phyloP scores from a whole-genome alignment of 1,284 basidiomycete genomes.

The Ceratobasidium sp. region DNA sequence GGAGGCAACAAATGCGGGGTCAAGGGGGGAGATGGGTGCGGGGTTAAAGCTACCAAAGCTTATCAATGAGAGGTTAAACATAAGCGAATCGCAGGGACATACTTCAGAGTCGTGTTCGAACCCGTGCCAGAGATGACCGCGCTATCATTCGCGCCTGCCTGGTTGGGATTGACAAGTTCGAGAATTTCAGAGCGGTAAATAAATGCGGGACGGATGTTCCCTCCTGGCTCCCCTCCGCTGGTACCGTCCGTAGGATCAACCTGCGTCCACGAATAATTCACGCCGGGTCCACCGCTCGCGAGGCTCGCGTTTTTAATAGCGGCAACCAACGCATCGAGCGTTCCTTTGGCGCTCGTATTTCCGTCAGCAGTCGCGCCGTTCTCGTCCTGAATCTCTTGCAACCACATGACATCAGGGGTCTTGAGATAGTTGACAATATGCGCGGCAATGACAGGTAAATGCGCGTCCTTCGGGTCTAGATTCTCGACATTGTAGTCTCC shows the following conservation, averaged over 20 bases:
- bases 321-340: conserved; percentile 65
- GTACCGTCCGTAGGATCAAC: conserved; percentile 40
- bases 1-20: conserved; percentile 69
- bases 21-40: conserved; percentile 71
- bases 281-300: conserved; percentile 57
- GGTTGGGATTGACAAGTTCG: conserved; percentile 63
- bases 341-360: conserved; percentile 67
- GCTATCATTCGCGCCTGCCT: conserved; percentile 65
- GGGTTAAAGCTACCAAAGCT: conserved; percentile 67
- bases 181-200: conserved; percentile 68
- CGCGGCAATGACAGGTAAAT: conserved; percentile 65
- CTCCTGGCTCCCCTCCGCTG: conserved; percentile 75
- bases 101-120: conserved; percentile 66
- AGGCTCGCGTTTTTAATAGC: conserved; percentile 62
- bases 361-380: conserved; percentile 70
- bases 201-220: conserved; percentile 74
- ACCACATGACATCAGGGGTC: conserved; percentile 71
- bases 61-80: conserved; percentile 11
- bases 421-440: conserved; percentile 69
- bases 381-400: conserved; percentile 78
- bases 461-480: conserved; percentile 66
- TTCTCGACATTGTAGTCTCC: conserved; percentile 78
- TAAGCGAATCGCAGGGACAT: conserved; percentile 48
- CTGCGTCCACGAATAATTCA: conserved; percentile 64
- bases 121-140: conserved; percentile 58